These are phyloP conservation scores for Aspergillus ibericus DNA, from an alignment of 2,329 filamentous ascomycete species.

Conservation along the genomic window DNA sequence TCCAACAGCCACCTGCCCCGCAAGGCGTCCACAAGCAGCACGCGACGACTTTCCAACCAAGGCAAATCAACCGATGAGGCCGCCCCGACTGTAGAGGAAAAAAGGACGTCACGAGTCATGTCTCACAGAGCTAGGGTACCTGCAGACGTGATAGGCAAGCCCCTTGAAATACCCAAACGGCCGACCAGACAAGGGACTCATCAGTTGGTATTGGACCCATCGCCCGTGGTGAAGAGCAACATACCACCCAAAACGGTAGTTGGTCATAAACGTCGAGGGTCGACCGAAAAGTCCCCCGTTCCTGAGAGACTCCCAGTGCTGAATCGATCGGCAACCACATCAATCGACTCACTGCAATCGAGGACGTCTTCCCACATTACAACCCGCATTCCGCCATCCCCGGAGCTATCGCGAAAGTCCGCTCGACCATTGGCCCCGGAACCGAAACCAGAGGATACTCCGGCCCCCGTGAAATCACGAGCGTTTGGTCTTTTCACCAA, in stretches of 20 bases:
- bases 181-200: conserved; percentile 70
- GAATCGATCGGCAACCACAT: conserved; percentile 36
- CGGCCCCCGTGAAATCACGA: conserved; percentile 46
- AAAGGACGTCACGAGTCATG: no score
- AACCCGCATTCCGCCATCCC: conserved; percentile 35
- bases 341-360: conserved; percentile 41
- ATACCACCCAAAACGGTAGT: conserved; percentile 49
- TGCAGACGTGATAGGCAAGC: conserved; percentile 24
- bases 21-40: conserved; percentile 57
- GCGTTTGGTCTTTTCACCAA: conserved; percentile 78
- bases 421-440: conserved; percentile 40
- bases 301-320: conserved; percentile 30
- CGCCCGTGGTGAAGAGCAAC: conserved; percentile 59
- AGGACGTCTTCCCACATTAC: conserved; percentile 33
- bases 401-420: conserved; percentile 29
- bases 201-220: conserved; percentile 56
- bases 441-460: conserved; percentile 28
- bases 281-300: conserved; percentile 45
- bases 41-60: conserved; percentile 47
- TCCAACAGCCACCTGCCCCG: conserved; percentile 63
- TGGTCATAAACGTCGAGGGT: conserved; percentile 53
- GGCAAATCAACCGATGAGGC: conserved; percentile 33
- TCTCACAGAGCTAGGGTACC: neutral
- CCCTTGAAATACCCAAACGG: conserved; percentile 53
- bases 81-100: neutral